A percentile compares a stretch with the other conserved stretches of the same genome.
Evolutionary conservation across 2,329 filamentous ascomycete species (phyloP).

Genomic region (Colletotrichum sp.): DNA sequence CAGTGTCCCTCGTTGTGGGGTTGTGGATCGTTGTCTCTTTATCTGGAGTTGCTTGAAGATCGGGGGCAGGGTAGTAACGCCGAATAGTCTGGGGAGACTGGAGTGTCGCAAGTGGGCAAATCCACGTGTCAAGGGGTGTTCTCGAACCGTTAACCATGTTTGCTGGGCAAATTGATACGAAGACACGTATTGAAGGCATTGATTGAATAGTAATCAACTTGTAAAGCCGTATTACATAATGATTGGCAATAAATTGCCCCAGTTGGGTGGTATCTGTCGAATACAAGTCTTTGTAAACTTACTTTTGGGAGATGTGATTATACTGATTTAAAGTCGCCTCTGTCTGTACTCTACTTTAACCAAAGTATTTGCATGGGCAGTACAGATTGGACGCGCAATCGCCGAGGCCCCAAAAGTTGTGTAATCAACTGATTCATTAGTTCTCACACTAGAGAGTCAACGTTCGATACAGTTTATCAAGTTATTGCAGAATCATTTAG

Average conservation of each 20-base stretch:
- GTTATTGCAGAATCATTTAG: neutral
- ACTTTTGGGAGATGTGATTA: too few relatives aligned
- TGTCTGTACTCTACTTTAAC: neutral
- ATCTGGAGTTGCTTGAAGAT: neutral
- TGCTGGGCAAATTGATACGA: neutral
- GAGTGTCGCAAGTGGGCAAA: neutral
- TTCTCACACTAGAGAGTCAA: neutral
- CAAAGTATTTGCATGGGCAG: neutral
- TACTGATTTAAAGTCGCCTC: neutral
- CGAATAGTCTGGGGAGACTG: neutral
- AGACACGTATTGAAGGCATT: neutral
- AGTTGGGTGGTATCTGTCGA: neutral
- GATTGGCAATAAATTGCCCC: neutral
- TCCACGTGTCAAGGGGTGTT: neutral
- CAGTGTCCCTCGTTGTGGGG: neutral
- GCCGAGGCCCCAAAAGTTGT: too few relatives aligned
- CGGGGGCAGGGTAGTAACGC: neutral
- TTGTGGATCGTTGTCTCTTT: neutral
- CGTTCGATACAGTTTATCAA: neutral
- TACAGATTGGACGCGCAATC: too few relatives aligned
- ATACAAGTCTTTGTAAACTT: neutral
- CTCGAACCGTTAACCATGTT: neutral
- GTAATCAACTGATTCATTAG: neutral
- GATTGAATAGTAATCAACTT: neutral
- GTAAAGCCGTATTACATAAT: neutral